Conservation (phyloP, 805 yeast genomes). For the Candida methanosorbosa region DNA sequence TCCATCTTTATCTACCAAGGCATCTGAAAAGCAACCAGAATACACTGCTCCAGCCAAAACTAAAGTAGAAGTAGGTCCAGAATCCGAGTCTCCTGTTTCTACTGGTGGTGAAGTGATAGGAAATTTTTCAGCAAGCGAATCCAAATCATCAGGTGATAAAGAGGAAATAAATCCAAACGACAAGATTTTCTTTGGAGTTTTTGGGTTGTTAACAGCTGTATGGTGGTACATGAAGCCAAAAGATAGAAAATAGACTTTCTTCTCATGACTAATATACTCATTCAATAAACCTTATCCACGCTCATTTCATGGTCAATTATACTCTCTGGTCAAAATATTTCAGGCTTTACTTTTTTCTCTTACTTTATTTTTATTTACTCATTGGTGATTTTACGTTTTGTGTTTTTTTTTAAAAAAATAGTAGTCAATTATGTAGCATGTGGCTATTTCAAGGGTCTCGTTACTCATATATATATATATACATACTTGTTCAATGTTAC, state of each 20-base stretch:
- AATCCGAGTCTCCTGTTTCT: constrained; percentile 6
- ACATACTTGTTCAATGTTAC: too few relatives aligned
- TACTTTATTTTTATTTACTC: too few relatives aligned
- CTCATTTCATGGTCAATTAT: too few relatives aligned
- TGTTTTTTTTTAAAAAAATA: too few relatives aligned
- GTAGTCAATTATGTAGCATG: too few relatives aligned
- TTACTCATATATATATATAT: too few relatives aligned
- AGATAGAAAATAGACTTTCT: neutral
- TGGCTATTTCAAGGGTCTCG: too few relatives aligned
- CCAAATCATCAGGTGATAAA: constrained; percentile 3
- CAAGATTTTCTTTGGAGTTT: constrained; percentile 16
- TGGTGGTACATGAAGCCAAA: constrained; percentile 25
- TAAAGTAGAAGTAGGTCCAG: constrained; percentile 5
- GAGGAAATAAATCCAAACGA: constrained; percentile 5
- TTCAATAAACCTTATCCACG: too few relatives aligned
- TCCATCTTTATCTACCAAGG: constrained; percentile 20
- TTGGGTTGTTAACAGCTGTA: constrained; percentile 17
- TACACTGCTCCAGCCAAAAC: constrained; percentile 1
- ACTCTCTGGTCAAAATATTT: too few relatives aligned
- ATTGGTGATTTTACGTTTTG: too few relatives aligned
- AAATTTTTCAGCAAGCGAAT: neutral
- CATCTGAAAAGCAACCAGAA: constrained; percentile 12
- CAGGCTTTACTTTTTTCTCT: too few relatives aligned
- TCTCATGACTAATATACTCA: too few relatives aligned
- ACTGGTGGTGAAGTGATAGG: constrained; percentile 7